phyloP scores from a whole-genome alignment of 257 asterid species.

The Voacanga thouarsii region DNA sequence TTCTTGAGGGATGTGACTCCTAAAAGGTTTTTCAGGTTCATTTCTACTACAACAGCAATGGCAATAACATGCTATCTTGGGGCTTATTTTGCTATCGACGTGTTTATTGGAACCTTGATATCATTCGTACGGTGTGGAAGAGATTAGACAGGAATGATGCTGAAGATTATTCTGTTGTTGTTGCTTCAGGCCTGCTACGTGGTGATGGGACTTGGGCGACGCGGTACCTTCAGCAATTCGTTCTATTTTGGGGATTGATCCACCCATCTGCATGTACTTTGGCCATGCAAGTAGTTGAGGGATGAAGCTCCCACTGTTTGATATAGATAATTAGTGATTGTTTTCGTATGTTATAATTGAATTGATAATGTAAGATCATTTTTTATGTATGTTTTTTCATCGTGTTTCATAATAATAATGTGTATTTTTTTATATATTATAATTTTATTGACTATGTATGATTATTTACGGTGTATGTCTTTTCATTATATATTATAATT shows the following conservation, averaged over 20 bases:
- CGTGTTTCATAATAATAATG: no score
- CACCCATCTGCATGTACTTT: constrained; percentile 94
- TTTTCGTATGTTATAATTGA: no score
- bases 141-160: constrained; percentile 59
- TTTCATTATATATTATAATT: no score
- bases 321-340: no score
- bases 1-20: constrained; percentile 66
- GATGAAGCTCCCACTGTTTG: neutral
- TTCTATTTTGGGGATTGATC: constrained; percentile 82
- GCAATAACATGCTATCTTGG: constrained; percentile 90
- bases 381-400: no score
- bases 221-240: constrained; percentile 91
- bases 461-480: no score
- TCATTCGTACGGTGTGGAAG: constrained; percentile 85
- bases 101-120: constrained; percentile 87
- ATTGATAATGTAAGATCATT: no score
- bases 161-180: constrained; percentile 81
- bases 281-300: constrained; percentile 64
- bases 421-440: no score
- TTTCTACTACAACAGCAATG: constrained; percentile 96
- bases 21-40: constrained; percentile 48
- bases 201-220: constrained; percentile 96
- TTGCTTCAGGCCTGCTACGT: constrained; percentile 90
- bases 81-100: constrained; percentile 92
- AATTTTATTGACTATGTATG: no score